A percentile compares a stretch with the other conserved stretches of the same genome.
These are phyloP conservation scores for Alternaria metachromatica DNA, from an alignment of 2,329 filamentous ascomycete genomes.

Conservation along the genomic window DNA sequence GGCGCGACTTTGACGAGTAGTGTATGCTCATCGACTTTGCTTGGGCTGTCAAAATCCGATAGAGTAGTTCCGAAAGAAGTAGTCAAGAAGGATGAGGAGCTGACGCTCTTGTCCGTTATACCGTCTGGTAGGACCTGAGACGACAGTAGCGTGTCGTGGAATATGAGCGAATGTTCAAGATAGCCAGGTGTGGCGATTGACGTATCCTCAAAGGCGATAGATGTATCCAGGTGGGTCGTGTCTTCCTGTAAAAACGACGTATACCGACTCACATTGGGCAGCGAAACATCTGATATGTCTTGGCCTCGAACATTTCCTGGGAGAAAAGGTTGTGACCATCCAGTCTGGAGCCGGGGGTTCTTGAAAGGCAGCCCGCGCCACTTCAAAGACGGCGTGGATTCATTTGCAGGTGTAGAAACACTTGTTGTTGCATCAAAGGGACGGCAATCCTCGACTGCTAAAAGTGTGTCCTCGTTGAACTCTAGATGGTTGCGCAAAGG, in stretches of 20 bases:
- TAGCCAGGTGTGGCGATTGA: constrained; percentile 55
- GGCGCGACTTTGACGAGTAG: constrained; percentile 22
- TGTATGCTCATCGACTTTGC: constrained; percentile 18
- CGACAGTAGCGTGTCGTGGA: constrained; percentile 70
- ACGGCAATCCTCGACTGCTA: constrained; percentile 57
- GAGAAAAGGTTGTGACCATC: constrained; percentile 44
- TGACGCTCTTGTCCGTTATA: constrained; percentile 39
- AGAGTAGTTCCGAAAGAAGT: constrained; percentile 46
- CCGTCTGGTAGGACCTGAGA: constrained; percentile 57
- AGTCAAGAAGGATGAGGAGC: constrained; percentile 44
- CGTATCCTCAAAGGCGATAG: constrained; percentile 22
- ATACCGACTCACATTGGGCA: constrained; percentile 22
- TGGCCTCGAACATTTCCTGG: constrained; percentile 12
- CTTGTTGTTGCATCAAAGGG: constrained; percentile 36
- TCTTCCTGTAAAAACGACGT: constrained; percentile 21
- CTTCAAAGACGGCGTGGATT: constrained; percentile 24
- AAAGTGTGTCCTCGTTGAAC: constrained; percentile 62
- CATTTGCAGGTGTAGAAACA: background rate
- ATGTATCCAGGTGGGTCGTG: constrained; percentile 34
- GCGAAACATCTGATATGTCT: constrained; percentile 16
- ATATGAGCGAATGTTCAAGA: constrained; percentile 77
- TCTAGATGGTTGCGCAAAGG: constrained; percentile 61
- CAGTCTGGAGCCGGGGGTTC: constrained; percentile 29
- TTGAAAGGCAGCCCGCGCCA: constrained; percentile 37
- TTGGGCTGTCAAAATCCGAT: constrained; percentile 29